Base-by-base conservation (phyloP, 345 rosid species). In the Hibiscus trionum region DNA sequence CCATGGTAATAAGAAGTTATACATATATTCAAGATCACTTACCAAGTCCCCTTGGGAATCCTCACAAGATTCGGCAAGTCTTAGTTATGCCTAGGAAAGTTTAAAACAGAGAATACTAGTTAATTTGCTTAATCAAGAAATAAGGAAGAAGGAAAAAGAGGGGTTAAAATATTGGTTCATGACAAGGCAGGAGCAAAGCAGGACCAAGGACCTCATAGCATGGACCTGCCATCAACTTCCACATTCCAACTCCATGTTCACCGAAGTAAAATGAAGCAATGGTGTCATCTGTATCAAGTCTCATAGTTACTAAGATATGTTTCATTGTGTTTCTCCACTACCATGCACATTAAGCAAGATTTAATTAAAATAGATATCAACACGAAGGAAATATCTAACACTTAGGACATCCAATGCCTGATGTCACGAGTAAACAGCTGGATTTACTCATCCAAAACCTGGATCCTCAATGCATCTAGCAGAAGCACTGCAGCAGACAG, bases 391-490 rank as follows among this genome's bases (percentile, higher is more conserved):
- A 53, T 66, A 37, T 35, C 65, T 61, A 8, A 62, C 62, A 58
- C 73, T 59, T 27, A 24, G 55, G 62, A 61, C 27, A 76, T 27
- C 42, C 8, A 26, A 16, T 59, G 33, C 55, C 55, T 53, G 16
- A 55, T 55, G 26, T 61, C 26, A 19, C 47, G 50, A 50, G 4
- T 53, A 64, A 68, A 66, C 27, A 66, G 69, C 63, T 35, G 64
- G 66, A 57, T 75, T 33, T n/a, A 67, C 73, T 26, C 66, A 61
- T 55, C 33, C 57, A 47, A 67, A 72, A 31, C 71, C 68, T 71
- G 47, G 62, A 21, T 72, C 64, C 77, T 76, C 63, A 69, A 60
- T 47, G 50, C 57, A 64, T 63, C 75, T 57, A 77, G 69, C 72
- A 33, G 44, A 29, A 58, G 46, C 59, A 50, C 33, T 52, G 61